Conservation (phyloP, 441 rosid species). For the Populus hybrid region DNA sequence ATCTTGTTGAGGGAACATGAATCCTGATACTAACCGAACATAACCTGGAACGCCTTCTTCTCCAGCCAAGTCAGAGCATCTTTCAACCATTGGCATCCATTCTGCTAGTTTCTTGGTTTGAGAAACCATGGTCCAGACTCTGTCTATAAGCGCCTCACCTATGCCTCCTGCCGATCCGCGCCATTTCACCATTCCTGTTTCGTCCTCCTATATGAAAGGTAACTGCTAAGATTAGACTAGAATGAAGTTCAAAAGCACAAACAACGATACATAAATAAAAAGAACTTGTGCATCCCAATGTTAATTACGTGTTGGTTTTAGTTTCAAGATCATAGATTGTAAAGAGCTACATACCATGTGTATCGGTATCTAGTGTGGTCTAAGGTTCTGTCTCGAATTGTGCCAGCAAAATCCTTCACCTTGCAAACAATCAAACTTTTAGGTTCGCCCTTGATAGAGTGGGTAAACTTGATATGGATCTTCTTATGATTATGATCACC, state of each 20-base stretch:
- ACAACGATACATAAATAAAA: not conserved
- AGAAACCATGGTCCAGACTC: conserved; percentile 46
- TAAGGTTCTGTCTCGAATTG: not conserved
- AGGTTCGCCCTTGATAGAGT: not conserved
- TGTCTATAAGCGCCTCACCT: conserved; percentile 42
- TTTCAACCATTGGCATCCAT: conserved; percentile 64
- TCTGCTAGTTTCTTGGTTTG: conserved; percentile 38
- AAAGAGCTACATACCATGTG: conserved; percentile 20
- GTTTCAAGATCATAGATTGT: not conserved
- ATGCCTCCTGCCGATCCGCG: conserved; percentile 38
- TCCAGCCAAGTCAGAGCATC: conserved; percentile 42
- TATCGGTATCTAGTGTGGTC: not conserved
- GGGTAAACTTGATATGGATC: not conserved
- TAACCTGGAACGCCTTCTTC: conserved; percentile 47
- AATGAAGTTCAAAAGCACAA: not conserved
- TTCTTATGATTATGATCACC: not conserved
- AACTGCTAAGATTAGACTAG: not conserved
- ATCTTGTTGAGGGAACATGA: conserved; percentile 57
- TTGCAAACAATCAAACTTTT: not conserved
- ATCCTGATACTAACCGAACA: conserved; percentile 44
- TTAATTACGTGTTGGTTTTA: not conserved
- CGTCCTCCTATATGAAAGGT: conserved; percentile 18
- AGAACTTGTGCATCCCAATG: not conserved
- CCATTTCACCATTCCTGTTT: conserved; percentile 38
- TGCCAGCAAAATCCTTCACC: not conserved